Conservation (phyloP, 305 asterid genomes). For the Fraxinus floribunda region DNA sequence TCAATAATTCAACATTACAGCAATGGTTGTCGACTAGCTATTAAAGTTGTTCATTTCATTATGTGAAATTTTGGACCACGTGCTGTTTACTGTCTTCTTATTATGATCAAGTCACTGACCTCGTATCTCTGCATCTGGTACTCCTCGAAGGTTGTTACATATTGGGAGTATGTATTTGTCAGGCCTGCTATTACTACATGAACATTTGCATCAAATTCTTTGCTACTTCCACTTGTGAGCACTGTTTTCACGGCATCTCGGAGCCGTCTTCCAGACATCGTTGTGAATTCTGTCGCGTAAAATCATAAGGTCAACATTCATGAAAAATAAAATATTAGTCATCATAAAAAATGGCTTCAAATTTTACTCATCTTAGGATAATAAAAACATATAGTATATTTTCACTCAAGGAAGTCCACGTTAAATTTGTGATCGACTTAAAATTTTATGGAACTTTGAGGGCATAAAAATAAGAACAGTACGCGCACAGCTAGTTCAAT, state of each 20-base stretch:
- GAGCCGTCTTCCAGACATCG: slow-evolving; percentile 98
- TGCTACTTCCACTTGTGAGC: slow-evolving; percentile 35
- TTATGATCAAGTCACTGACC: slow-evolving; percentile 48
- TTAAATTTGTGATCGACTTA: not conserved
- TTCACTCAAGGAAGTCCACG: not conserved
- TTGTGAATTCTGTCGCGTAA: slow-evolving; percentile 68
- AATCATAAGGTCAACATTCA: not conserved
- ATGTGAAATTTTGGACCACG: not conserved
- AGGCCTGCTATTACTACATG: slow-evolving; percentile 94
- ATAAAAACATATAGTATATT: not conserved
- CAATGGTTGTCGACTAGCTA: not conserved
- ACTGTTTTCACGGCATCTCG: slow-evolving; percentile 78
- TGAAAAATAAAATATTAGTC: not conserved
- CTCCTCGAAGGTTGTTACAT: slow-evolving; percentile 87
- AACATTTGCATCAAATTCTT: slow-evolving; percentile 50
- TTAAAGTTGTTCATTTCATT: not conserved
- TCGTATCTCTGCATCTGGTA: slow-evolving; percentile 92
- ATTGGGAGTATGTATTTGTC: slow-evolving; percentile 91
- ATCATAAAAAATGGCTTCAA: not conserved
- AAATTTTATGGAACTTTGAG: not conserved
- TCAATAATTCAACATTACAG: not conserved
- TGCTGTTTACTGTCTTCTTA: not conserved
- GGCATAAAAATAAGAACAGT: not conserved
- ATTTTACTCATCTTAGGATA: not conserved
- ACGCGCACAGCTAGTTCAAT: not conserved